Evolutionary conservation across 2,329 filamentous ascomycete genomes (phyloP), one percentile per base, ranked within the genome.

Genomic region (Monosporascus sp.): DNA sequence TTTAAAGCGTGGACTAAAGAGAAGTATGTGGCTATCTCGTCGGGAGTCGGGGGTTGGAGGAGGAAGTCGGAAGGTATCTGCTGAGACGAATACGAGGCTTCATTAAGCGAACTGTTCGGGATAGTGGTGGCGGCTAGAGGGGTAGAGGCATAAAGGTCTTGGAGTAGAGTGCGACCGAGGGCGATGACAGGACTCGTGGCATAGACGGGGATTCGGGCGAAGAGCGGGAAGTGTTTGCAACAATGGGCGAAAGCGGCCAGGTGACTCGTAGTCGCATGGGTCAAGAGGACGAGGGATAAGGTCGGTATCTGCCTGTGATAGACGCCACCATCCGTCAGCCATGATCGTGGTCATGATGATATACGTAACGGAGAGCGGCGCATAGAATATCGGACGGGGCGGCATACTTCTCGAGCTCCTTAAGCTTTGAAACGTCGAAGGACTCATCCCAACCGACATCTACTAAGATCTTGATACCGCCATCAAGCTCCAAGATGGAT

Each of bases 401-500:
- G 44, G 67, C 79, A 60, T 81, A 95, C 88, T 90, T 94, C 73
- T 97, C 93, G 56, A 99, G 82, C 72, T 94, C 89, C 63, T 85
- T 85, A 50, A 99, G 82, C 76, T 90, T 88, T 57, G 82, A 81
- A 35, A 84, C 82, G 67, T 96, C 88, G 68, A 99, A 97, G 2
- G 82, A 82, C 69, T 96, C 90, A 68, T 97, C 92, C 94, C 94
- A 99, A 55, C 94, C 94, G 45, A 97, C 87, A 68, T 97, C 93
- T 38, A 99, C 84, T 51, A 99, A 81, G 50, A 99, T 85, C 72
- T 97, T 97, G 74, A 99, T 88, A 54, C 93, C 94, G 59, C 93
- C 93, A 75, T 99, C 94, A 52, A 99, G 87, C 76, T 97, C 93
- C 48, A 99, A 78, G 37, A 99, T 83, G n/a, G 94, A 97, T 70